Base-by-base conservation (phyloP, 495 filamentous ascomycete species). In the Chaetomium tenue region DNA sequence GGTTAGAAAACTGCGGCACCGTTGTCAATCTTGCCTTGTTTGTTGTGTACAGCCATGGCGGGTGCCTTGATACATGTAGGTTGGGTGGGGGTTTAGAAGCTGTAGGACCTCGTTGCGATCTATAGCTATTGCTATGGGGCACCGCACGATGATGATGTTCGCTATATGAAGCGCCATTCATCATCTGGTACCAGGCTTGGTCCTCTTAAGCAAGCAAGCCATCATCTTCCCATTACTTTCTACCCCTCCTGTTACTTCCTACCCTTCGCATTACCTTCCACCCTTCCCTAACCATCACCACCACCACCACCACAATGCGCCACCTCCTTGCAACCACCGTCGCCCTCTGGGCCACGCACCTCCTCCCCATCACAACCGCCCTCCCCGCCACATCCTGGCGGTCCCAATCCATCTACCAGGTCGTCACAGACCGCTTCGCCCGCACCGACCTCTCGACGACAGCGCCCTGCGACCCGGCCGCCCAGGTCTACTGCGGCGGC, bases 341-440 rank as follows among this genome's bases (percentile, higher is more conserved):
- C 15, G 70, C 52, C 16, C 70, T 74, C 18, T 58, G 33, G 44
- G n/a, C 44, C 16, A 50, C n/a, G 9, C 20, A 16, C 16, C 62
- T 16, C 51, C 26, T 33, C n/a, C 44, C 57, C 39, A 13, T 37
- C 37, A 23, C 39, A 12, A 28, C 50, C 12, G 70, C 52, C 16
- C 68, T 72, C 13, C 54, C 64, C 56, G 64, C 70, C 20, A 2
- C 28, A 6, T 60, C 66, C 47, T 74, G 72, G 87, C 80, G 87
- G 30, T 79, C 80, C 46, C 84, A 84, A 64, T 86, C 85, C 15
- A 88, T 91, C 64, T 92, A 91, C 69, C 89, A 90, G 70, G 80
- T 90, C 58, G 76, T 93, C 30, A 91, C 89, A 6, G 90, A 92
- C 75, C 83, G 91, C 13, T 88, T 93, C 66, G 89, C 86, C 22